A percentile compares a stretch with the other conserved stretches of the same genome.
These are phyloP conservation scores for Fusarium musae DNA, from an alignment of 2,329 filamentous ascomycete genomes.

Conservation along the genomic window DNA sequence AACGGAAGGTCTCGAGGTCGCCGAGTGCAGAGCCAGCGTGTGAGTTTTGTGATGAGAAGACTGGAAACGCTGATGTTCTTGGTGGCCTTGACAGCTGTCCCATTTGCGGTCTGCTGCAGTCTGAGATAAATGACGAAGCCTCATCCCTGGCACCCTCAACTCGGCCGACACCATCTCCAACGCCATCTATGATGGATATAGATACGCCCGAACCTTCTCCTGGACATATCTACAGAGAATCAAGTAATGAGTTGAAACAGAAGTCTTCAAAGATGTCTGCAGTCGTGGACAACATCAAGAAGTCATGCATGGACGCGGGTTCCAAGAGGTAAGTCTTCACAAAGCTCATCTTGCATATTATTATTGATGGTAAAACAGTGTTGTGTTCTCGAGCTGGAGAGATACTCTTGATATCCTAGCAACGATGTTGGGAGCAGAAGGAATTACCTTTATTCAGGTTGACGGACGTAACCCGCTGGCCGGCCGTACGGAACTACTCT, in stretches of 20 bases:
- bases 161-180: not conserved
- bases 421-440: fast-evolving
- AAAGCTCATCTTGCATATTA: fast-evolving
- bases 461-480: not conserved
- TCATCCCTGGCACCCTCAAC: fast-evolving
- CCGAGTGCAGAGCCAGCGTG: not conserved
- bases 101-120: fast-evolving
- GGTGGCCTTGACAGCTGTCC: not conserved
- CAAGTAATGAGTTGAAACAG: no score
- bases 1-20: fast-evolving
- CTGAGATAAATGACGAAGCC: fast-evolving
- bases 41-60: not conserved
- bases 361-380: not conserved
- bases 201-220: fast-evolving
- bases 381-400: slow-evolving; percentile 3
- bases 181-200: fast-evolving
- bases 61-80: fast-evolving
- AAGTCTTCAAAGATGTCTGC: not conserved
- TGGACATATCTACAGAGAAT: no score
- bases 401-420: not conserved
- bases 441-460: not conserved
- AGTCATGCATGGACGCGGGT: fast-evolving
- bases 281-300: not conserved
- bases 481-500: not conserved
- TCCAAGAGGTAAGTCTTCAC: not conserved